Evolutionary conservation across 2,329 filamentous ascomycete genomes (phyloP), one percentile per base, ranked within the genome.

Genomic region (Moelleriella libera): DNA sequence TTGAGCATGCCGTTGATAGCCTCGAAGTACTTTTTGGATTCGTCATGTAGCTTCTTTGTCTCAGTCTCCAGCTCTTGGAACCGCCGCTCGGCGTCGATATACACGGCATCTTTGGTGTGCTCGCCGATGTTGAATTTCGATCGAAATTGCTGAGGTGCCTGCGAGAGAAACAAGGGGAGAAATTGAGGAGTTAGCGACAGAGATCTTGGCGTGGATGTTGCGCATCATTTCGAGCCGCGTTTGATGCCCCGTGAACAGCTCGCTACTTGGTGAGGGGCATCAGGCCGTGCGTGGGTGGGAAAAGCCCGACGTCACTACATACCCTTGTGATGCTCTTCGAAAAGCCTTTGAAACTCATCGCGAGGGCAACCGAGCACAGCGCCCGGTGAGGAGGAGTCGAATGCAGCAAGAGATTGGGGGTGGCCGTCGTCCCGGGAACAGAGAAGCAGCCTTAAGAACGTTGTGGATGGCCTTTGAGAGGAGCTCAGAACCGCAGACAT

Each of bases 1-100:
- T 74, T 79, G 59, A 98, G 78, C 92, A 98, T 98, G 73, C 85
- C 86, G 69, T 97, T 96, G 70, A 98, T 96, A 62, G 92, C 87
- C 47, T 95, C 82, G 59, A 94, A 96, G 67, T 98, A 98, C 70
- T 94, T 96, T 66, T 89, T 85, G 48, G 88, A 94, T 68, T 97
- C 90, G 70, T 95, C 88, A 68, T 97, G 90, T 31, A 96, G 81
- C 66, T 85, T 90, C 75, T 96, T 97, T 37, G 92, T 97, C 70
- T 98, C 89, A 54, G 74, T 83, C 68, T 98, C 92, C 53, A 98
- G 77, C 69, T 98, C 92, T 54, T 88, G 75, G 63, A 97, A 98
- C 45, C 92, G 83, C 52, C 89, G 81, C 64, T 98, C 92, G 53
- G 92, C 87, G 66, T 98, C 92, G 53, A 86, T 82, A 66, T 96